A percentile compares a stretch with the other conserved stretches of the same genome.
These are phyloP conservation scores for Lachnellula hyalina DNA, from an alignment of 2,329 filamentous ascomycete species.

Conservation along the genomic window DNA sequence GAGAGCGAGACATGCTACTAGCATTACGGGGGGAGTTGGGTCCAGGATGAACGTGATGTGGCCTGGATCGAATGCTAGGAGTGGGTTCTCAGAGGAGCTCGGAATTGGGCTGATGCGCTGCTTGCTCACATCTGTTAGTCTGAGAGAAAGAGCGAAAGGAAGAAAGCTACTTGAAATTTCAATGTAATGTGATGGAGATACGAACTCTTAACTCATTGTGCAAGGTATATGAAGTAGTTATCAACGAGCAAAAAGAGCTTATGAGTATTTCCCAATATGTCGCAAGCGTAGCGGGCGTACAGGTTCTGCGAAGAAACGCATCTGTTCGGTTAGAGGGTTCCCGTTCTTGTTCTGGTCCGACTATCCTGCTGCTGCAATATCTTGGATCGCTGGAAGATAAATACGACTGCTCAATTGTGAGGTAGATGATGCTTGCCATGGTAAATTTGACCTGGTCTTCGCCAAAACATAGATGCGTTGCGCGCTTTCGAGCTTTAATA, in stretches of 20 bases:
- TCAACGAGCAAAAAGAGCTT: conserved; percentile 14
- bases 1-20: conserved; percentile 32
- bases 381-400: neutral
- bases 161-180: neutral
- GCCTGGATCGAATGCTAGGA: conserved; percentile 10
- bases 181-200: neutral
- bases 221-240: conserved; percentile 27
- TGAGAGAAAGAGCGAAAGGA: neutral
- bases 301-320: conserved; percentile 1
- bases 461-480: neutral
- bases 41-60: conserved; percentile 23
- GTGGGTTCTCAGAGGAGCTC: neutral
- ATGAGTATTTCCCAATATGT: conserved; percentile 22
- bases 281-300: conserved; percentile 10
- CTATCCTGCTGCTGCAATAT: neutral
- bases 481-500: neutral
- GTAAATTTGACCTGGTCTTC: neutral
- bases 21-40: conserved; percentile 32
- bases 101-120: neutral
- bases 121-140: conserved; percentile 2
- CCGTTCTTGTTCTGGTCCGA: neutral
- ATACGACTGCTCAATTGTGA: neutral
- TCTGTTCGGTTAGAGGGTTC: neutral
- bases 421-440: neutral
- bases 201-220: conserved; percentile 20